Conservation (phyloP, 176 grass and related monocot species). For the Saccharum spontaneum region DNA sequence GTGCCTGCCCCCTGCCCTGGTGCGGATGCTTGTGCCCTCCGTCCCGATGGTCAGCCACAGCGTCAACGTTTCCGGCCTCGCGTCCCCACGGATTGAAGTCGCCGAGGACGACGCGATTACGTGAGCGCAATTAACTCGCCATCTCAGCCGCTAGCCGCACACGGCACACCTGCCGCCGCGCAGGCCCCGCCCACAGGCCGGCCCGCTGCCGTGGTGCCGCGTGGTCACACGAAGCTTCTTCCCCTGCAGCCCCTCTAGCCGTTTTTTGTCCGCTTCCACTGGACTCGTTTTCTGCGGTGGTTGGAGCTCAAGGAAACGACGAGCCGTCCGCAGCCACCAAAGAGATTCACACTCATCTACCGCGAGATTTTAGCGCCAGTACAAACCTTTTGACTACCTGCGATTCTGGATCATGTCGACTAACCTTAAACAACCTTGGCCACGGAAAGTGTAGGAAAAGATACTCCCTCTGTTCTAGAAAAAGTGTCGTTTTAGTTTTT, state of each 20-base stretch:
- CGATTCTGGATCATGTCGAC: neutral
- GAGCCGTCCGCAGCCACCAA: neutral
- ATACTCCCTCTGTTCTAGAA: too few relatives aligned
- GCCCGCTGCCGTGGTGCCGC: neutral
- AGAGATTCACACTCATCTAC: neutral
- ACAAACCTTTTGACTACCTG: neutral
- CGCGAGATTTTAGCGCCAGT: too few relatives aligned
- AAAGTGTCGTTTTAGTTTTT: too few relatives aligned
- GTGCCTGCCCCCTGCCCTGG: too few relatives aligned
- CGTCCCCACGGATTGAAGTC: neutral
- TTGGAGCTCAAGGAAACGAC: neutral
- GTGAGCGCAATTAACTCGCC: conserved; percentile 2
- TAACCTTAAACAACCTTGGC: neutral
- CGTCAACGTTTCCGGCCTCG: conserved; percentile 21
- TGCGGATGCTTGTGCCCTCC: neutral
- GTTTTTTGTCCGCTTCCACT: neutral
- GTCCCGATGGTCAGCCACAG: neutral
- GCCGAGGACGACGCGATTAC: conserved; percentile 1
- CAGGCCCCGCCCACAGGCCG: neutral
- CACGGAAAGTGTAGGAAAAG: neutral
- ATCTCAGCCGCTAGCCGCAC: neutral
- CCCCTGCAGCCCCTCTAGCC: neutral
- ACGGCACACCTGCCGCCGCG: neutral
- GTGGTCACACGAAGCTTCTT: neutral
- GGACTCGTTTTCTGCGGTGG: neutral